Evolutionary conservation across 371 early-diverging fungal genomes (phyloP), one percentile per base, ranked within the genome.

Genomic region (Mucor racemosus): DNA sequence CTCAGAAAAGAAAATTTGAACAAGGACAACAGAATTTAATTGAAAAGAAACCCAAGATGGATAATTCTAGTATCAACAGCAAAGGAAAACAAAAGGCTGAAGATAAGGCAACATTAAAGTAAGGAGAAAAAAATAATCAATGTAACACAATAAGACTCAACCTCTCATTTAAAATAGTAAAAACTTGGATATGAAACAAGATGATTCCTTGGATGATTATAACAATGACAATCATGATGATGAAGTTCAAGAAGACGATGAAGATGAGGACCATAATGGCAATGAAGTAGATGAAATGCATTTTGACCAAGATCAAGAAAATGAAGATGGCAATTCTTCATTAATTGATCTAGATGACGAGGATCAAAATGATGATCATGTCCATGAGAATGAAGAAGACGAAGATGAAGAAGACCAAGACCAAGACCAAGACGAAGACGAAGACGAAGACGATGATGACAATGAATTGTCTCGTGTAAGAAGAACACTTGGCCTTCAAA

Each of bases 401-500:
- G 76, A 75, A 5, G 77, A 76, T 0, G 72, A 68, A 0, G 77
- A 78, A 0, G 76, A 76, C n/a, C n/a, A n/a, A n/a, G n/a, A n/a
- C n/a, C 3, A 67, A 67, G 78, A 78, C 0, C 81, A 48, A 10
- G 50, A 50, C 8, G 69, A 75, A 5, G 74, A 79, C 1, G 71
- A 71, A 3, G 60, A 68, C 0, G 74, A 70, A 0, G 68, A 70
- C 2, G 73, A 74, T 7, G 76, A 79, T 0, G 84, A 77, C 0
- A 78, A 76, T 6, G 85, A 88, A 21, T 41, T 81, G 40, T 58
- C 68, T 57, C 61, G 79, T 58, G 67, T 78, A 26, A 56, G 83
- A 68, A 72, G 82, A 60, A 64, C 73, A 61, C 64, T 85, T 56
- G 74, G 83, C 65, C 48, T 80, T 53, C 81, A 81, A 39, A 71